These are phyloP conservation scores for Escallonia rubra DNA, from an alignment of 129 eudicot genomes.

Conservation along the genomic window DNA sequence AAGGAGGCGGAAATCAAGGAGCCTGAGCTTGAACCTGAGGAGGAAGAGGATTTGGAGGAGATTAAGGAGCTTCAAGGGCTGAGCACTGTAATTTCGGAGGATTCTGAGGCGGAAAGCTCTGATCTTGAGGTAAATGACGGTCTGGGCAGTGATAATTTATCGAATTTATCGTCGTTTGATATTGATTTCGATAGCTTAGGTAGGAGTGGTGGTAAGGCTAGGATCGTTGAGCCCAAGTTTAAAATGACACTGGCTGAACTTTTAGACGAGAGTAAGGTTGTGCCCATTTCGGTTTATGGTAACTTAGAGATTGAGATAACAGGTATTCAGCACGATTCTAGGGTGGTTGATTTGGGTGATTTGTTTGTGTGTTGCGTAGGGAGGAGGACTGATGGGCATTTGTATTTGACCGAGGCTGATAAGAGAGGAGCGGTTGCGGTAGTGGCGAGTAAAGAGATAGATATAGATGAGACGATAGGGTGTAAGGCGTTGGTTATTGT, in stretches of 20 bases:
- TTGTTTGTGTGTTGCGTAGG: conserved; percentile 88
- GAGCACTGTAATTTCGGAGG: conserved; percentile 33
- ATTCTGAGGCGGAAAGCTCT: conserved; percentile 36
- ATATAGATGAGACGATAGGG: conserved; percentile 79
- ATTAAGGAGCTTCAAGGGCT: conserved; percentile 69
- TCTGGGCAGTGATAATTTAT: conserved; percentile 20
- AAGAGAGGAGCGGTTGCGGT: conserved; percentile 97
- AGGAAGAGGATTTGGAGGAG: conserved; percentile 81
- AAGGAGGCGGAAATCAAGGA: conserved; percentile 47
- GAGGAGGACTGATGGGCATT: conserved; percentile 68
- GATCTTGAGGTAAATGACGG: conserved; percentile 53
- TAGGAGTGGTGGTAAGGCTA: conserved; percentile 36
- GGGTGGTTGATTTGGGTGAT: conserved; percentile 85
- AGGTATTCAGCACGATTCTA: conserved; percentile 91
- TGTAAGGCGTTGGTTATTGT: conserved; percentile 94
- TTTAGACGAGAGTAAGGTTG: conserved; percentile 85
- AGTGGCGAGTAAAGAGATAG: conserved; percentile 95
- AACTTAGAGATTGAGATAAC: conserved; percentile 81
- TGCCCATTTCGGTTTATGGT: conserved; percentile 79
- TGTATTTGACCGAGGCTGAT: conserved; percentile 82
- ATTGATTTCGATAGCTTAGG: conserved; percentile 60
- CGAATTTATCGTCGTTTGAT: conserved; percentile 40
- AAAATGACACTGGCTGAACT: conserved; percentile 91
- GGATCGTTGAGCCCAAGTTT: conserved; percentile 83
- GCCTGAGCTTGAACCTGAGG: conserved; percentile 68